A percentile compares a stretch with the other conserved stretches of the same genome.
Conservation (phyloP, 192 early-diverging fungal genomes). For the Haplosporangium gracile region DNA sequence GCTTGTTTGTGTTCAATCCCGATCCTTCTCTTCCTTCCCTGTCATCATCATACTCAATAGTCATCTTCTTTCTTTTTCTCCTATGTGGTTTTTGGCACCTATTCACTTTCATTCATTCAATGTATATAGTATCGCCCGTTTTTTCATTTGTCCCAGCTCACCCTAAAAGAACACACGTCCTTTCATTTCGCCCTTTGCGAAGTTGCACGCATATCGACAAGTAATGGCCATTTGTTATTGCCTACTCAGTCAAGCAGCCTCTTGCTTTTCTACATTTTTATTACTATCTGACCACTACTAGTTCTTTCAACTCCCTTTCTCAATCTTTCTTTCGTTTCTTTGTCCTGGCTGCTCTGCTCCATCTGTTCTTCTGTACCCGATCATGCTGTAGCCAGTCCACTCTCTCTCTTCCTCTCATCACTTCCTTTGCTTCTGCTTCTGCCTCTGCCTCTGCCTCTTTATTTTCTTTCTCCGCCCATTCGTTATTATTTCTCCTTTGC, state of each 20-base stretch:
- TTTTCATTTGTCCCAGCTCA: constrained; percentile 7
- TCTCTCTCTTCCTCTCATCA: not conserved
- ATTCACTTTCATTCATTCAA: not conserved
- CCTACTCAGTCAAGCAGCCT: not conserved
- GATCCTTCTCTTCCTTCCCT: no score
- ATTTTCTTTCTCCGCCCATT: no score
- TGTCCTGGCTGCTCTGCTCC: not conserved
- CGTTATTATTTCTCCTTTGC: not conserved
- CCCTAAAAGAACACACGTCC: not conserved
- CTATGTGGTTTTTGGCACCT: no score
- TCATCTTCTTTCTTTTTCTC: no score
- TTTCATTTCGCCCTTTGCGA: not conserved
- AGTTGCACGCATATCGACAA: not conserved
- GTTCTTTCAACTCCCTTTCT: not conserved
- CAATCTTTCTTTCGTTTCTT: not conserved
- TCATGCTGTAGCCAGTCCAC: not conserved
- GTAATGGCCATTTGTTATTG: not conserved
- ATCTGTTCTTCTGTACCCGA: not conserved
- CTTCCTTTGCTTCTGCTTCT: not conserved
- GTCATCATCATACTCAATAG: no score
- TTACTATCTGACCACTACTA: not conserved
- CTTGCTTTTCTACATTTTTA: not conserved
- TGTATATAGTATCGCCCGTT: not conserved
- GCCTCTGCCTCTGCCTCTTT: no score
- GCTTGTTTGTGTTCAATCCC: no score